A percentile compares a stretch with the other conserved stretches of the same genome.
Conservation (phyloP, 805 yeast species). For the Wickerhamomyces hampshirensis region DNA sequence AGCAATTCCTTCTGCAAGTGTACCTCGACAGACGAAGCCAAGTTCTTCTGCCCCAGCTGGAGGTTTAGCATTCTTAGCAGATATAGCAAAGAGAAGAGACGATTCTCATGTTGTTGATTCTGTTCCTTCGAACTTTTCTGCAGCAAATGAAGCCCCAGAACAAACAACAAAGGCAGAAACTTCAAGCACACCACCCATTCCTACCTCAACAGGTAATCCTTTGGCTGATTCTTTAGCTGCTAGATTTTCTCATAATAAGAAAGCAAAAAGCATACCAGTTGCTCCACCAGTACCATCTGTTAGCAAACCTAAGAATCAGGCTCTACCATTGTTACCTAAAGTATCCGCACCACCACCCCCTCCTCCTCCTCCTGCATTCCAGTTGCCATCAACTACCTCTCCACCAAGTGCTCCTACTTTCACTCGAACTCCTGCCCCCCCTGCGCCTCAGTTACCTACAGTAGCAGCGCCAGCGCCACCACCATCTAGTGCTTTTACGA, state of each 20-base stretch:
- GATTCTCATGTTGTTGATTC: slow-evolving; percentile 46
- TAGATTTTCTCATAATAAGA: slow-evolving; percentile 9
- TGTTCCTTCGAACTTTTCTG: slow-evolving; percentile 22
- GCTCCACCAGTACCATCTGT: slow-evolving; percentile 14
- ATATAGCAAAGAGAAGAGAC: slow-evolving; percentile 51
- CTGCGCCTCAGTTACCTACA: slow-evolving; percentile 14
- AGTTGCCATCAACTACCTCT: slow-evolving; percentile 18
- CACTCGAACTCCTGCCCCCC: slow-evolving; percentile 17
- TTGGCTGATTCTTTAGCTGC: slow-evolving; percentile 15
- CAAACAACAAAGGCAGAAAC: slow-evolving; percentile 24
- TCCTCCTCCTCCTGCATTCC: slow-evolving; percentile 15
- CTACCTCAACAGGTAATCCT: slow-evolving; percentile 13
- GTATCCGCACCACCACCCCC: slow-evolving; percentile 13
- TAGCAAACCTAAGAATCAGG: slow-evolving; percentile 14
- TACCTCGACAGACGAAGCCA: slow-evolving; percentile 20
- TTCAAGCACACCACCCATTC: slow-evolving; percentile 15
- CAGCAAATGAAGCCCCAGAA: slow-evolving; percentile 17
- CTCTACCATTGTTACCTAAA: slow-evolving; percentile 13
- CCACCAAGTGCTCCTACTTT: slow-evolving; percentile 3
- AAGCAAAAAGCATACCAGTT: slow-evolving; percentile 5
- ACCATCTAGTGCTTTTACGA: slow-evolving; percentile 8
- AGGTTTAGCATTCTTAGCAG: slow-evolving; percentile 54
- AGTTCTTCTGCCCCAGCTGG: slow-evolving; percentile 24
- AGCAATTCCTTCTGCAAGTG: slow-evolving; percentile 13
- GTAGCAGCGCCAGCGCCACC: slow-evolving; percentile 16